Percentiles rank a stretch among this genome's conserved stretches.
These are phyloP conservation scores for Allium sativum DNA, from an alignment of 106 monocot genomes.

Conservation along the genomic window DNA sequence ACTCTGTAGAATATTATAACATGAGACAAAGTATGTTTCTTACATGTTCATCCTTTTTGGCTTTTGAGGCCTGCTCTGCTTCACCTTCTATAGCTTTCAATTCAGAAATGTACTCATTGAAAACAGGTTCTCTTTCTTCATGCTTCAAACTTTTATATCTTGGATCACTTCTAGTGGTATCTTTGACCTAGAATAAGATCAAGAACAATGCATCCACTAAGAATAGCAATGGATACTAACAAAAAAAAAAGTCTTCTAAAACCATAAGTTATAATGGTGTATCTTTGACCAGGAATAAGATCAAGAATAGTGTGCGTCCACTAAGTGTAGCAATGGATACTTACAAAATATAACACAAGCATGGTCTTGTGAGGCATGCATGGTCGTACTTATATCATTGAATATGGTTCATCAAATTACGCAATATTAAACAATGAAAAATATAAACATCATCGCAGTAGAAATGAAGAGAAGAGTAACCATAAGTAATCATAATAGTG, in stretches of 20 bases:
- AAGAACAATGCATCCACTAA: not conserved
- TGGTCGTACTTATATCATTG: too few relatives aligned
- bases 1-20: too few relatives aligned
- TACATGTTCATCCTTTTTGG: constrained; percentile 80
- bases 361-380: too few relatives aligned
- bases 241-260: too few relatives aligned
- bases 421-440: not conserved
- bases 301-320: not conserved
- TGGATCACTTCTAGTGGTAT: constrained; percentile 66
- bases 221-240: too few relatives aligned
- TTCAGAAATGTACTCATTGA: constrained; percentile 77
- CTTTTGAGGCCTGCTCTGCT: constrained; percentile 54
- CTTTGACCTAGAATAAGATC: constrained; percentile 58
- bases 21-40: not conserved
- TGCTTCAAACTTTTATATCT: constrained; percentile 76
- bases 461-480: too few relatives aligned
- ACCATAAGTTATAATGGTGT: constrained; percentile 34
- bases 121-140: constrained; percentile 72
- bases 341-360: too few relatives aligned
- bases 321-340: too few relatives aligned
- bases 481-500: too few relatives aligned
- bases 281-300: constrained; percentile 66
- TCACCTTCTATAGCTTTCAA: constrained; percentile 64
- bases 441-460: not conserved
- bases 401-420: too few relatives aligned